These are phyloP conservation scores for Ascochyta fabae DNA, from an alignment of 2,329 filamentous ascomycete genomes.

Conservation along the genomic window DNA sequence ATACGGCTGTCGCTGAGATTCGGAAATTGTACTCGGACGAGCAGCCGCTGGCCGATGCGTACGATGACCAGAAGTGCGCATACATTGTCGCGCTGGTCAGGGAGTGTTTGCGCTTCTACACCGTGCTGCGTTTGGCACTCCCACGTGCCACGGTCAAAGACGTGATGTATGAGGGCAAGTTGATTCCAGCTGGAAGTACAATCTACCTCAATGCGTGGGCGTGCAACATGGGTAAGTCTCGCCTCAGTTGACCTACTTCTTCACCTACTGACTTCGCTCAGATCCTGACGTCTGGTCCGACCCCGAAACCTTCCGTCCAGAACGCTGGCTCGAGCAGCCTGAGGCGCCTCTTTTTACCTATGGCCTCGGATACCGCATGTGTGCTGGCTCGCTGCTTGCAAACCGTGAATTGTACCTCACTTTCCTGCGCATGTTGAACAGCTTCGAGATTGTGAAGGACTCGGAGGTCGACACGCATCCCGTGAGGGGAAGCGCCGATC, in stretches of 20 bases:
- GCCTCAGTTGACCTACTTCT: not conserved
- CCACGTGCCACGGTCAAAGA: conserved; percentile 68
- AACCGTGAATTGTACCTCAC: conserved; percentile 70
- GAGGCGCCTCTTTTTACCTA: conserved; percentile 71
- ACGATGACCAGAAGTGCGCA: conserved; percentile 68
- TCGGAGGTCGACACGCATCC: conserved; percentile 66
- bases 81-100: conserved; percentile 69
- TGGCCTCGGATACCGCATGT: conserved; percentile 72
- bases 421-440: conserved; percentile 67
- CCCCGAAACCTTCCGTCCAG: conserved; percentile 64
- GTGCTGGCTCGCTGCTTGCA: conserved; percentile 67
- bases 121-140: conserved; percentile 67
- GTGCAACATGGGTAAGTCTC: conserved; percentile 68
- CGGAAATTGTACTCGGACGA: conserved; percentile 59
- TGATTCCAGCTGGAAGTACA: conserved; percentile 68
- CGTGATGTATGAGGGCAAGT: conserved; percentile 62
- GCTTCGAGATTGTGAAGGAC: conserved; percentile 64
- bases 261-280: conserved; percentile 5
- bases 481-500: conserved; percentile 65
- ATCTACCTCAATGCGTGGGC: conserved; percentile 73
- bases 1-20: conserved; percentile 65
- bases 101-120: conserved; percentile 68
- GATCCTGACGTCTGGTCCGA: conserved; percentile 65
- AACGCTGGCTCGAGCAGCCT: conserved; percentile 68
- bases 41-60: conserved; percentile 64